Evolutionary conservation across 225 moss, liverwort and hornwort species (phyloP), one percentile per base, ranked within the genome.

Genomic region (Pleurozium schreberi): DNA sequence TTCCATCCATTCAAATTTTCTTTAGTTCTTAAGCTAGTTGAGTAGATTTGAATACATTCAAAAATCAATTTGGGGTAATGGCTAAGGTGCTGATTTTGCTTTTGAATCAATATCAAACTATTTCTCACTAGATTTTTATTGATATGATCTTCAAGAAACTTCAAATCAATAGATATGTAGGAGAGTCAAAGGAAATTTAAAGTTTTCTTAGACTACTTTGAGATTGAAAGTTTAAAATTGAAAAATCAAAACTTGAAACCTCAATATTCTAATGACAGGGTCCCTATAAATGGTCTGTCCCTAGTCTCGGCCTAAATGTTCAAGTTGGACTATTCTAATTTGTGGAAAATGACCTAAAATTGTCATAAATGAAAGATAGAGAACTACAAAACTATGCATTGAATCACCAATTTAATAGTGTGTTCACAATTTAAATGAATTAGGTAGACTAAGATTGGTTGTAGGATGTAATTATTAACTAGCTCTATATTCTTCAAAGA

Each of bases 341-440:
- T 43, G 9, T 20, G 3, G 12, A 75, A 10, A 75, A 33, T 75
- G 33, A 33, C 8, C 8, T 49, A 12, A 18, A 75, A 4, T 20
- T 75, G 7, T 8, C 0, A 31, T 19, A 31, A 26, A 47, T 75
- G 6, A 50, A 75, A 75, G 18, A 75, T 75, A 49, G 2, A 33
- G 0, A 0, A 33, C 0, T 75, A 0, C 12, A 75, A 31, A 49
- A 75, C 33, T 12, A 33, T 49, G 2, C 2, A 20, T 33, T 1
- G 5, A 47, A 47, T 18, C 4, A 18, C 7, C 47, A 18, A 16
- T 6, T 73, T 30, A 28, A 3, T 4, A 47, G 10, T 73, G 18
- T 28, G 30, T 45, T 45, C 4, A 28, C 6, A 73, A 17, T 45
- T 33, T 11, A 49, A 75, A 49, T 33, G 20, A 33, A 49, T 31